Base-by-base conservation (phyloP, 108 stramenopile genomes). In the Nitzschia sp. region DNA sequence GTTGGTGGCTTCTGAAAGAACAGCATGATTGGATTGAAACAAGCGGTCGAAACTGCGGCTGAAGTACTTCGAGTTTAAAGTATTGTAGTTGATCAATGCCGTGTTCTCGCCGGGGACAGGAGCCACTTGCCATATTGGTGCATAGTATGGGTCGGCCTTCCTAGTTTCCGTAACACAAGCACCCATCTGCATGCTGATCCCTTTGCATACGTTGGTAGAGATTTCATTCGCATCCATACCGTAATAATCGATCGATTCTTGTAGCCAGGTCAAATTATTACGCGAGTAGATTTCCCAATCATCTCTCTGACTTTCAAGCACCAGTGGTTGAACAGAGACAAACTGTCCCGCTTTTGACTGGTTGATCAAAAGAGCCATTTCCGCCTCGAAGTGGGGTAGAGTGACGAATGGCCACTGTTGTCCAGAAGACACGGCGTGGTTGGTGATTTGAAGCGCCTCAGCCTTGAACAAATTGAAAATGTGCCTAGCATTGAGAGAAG, bases 351-450 rank as follows among this genome's bases (percentile, higher is more conserved):
- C 63, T 8, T 46, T 27, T 13, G 58, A 34, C 35, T 59, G 1
- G 33, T 59, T 59, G 1, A 29, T 32, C 1, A 59, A 27, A n/a
- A 59, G 28, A 27, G 13, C 58, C 33, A 15, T 4, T 34, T 30
- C 58, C 18, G 58, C 38, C 8, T 60, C 70, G 46, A 60, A 71
- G 46, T 11, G 32, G 1, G 61, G 61, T 33, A 72, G 31, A 24
- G 49, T 25, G 34, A 72, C 71, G 56, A 72, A 72, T 32, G 71
- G 71, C 71, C 71, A 72, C 19, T 32, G 23, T 33, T 29, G 26
- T 19, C 56, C 38, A 4, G 42, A 18, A 8, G 47, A 6, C 23
- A 59, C 0, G 26, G 48, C 58, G 9, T 30, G 31, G 15, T 19
- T 19, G 1, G 70, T 47, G 17, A 60, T 64, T 5, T 46, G 45